Conservation (phyloP, 2,329 filamentous ascomycete genomes). For the Penicillium janthinellum region DNA sequence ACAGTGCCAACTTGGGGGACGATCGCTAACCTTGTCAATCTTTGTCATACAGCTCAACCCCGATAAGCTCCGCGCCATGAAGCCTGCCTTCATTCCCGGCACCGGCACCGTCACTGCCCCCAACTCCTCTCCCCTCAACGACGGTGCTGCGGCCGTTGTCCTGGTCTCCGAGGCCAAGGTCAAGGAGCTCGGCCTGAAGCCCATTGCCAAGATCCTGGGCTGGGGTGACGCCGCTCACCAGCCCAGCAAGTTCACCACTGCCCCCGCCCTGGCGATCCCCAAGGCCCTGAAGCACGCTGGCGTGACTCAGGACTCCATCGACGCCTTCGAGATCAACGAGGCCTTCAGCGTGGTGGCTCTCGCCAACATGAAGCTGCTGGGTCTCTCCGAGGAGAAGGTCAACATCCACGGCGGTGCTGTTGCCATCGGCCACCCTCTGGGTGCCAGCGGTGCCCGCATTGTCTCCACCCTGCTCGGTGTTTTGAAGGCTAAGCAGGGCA, state of each 20-base stretch:
- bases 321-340: constrained; percentile 99
- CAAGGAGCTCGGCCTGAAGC: constrained; percentile 87
- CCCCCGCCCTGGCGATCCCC: constrained; percentile 89
- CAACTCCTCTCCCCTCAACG: constrained; percentile 94
- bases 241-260: constrained; percentile 93
- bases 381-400: constrained; percentile 78
- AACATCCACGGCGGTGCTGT: constrained; percentile 96
- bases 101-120: constrained; percentile 88
- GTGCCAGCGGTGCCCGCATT: constrained; percentile 91
- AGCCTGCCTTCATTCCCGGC: constrained; percentile 76
- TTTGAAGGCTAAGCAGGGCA: constrained; percentile 84
- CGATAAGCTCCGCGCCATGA: constrained; percentile 81
- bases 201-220: constrained; percentile 92
- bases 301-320: constrained; percentile 73
- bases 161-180: constrained; percentile 93
- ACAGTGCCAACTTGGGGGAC: neutral
- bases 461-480: constrained; percentile 87
- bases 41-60: constrained; percentile 61
- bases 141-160: constrained; percentile 88
- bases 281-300: constrained; percentile 97
- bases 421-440: constrained; percentile 91
- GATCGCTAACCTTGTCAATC: constrained; percentile 1
- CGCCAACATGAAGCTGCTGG: constrained; percentile 91
- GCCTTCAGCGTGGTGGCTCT: constrained; percentile 96
- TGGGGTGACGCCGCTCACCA: constrained; percentile 94